phyloP scores from a whole-genome alignment of 2,329 filamentous ascomycete genomes.

The Immersiporthe knoxdaviesiana region DNA sequence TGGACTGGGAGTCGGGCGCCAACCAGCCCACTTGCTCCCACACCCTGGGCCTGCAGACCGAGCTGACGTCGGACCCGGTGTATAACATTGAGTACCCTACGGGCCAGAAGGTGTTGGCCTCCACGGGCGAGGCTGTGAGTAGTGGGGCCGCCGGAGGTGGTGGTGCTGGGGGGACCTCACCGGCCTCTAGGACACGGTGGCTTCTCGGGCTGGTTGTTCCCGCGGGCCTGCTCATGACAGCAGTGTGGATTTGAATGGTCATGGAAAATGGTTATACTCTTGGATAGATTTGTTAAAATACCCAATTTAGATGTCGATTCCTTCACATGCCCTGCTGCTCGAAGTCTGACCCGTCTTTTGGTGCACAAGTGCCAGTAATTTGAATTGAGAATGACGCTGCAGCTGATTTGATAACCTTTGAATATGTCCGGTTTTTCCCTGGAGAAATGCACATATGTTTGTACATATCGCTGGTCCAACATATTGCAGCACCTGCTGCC shows the following conservation, averaged over 20 bases:
- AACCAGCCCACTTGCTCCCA: conserved; percentile 52
- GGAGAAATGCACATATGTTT: too few species aligned
- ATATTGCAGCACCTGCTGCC: too few species aligned
- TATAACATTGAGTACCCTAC: conserved; percentile 53
- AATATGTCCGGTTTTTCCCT: too few species aligned
- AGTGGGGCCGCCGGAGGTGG: conserved; percentile 16
- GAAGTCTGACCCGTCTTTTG: too few species aligned
- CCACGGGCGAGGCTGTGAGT: conserved; percentile 27
- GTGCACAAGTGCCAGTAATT: too few species aligned
- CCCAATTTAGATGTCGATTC: background rate
- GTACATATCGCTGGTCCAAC: too few species aligned
- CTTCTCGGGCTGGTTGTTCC: background rate
- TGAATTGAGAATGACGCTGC: too few species aligned
- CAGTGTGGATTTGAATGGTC: background rate
- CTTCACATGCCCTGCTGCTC: too few species aligned
- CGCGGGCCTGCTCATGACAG: background rate
- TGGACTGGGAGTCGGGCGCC: conserved; percentile 45
- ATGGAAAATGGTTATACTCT: background rate
- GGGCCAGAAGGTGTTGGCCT: conserved; percentile 46
- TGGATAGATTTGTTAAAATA: background rate
- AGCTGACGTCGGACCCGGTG: conserved; percentile 45
- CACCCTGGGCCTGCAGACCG: conserved; percentile 43
- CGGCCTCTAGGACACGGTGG: background rate
- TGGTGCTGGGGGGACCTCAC: background rate
- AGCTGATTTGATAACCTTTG: too few species aligned